phyloP scores from a whole-genome alignment of 192 early-diverging fungal species.

The Irineochytrium annulatum region DNA sequence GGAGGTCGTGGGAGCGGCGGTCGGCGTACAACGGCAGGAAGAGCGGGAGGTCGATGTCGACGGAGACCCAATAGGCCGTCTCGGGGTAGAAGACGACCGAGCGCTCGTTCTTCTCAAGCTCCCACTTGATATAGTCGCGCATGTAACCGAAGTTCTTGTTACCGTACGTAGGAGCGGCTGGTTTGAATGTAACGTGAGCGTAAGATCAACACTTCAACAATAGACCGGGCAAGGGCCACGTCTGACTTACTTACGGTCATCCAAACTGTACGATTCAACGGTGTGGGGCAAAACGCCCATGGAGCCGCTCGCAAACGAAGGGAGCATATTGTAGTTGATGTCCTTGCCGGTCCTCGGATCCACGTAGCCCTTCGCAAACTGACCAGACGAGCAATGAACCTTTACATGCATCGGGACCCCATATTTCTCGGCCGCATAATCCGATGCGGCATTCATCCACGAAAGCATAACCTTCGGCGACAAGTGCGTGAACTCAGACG shows the following conservation, averaged over 20 bases:
- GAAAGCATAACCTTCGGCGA: conserved; percentile 16
- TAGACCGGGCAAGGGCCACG: neutral
- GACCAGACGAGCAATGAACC: conserved; percentile 26
- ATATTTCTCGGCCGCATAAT: conserved; percentile 25
- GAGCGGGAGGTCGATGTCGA: conserved; percentile 28
- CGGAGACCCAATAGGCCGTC: conserved; percentile 18
- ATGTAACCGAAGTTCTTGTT: conserved; percentile 26
- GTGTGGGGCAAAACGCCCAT: conserved; percentile 22
- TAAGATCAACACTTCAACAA: neutral
- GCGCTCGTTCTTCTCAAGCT: conserved; percentile 14
- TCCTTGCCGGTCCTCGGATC: conserved; percentile 12
- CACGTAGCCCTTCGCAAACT: conserved; percentile 17
- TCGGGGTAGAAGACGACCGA: conserved; percentile 27
- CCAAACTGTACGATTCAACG: conserved; percentile 17
- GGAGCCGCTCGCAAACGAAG: conserved; percentile 10
- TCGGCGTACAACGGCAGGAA: conserved; percentile 25
- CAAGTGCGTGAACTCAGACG: conserved; percentile 25
- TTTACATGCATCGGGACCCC: conserved; percentile 21
- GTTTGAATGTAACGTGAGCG: neutral
- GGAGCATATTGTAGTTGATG: conserved; percentile 27
- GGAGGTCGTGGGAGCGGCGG: conserved; percentile 22
- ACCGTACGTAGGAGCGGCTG: conserved; percentile 22
- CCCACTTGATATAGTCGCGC: conserved; percentile 23
- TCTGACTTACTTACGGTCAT: conserved; percentile 11
- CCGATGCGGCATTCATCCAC: conserved; percentile 22